A percentile compares a stretch with the other conserved stretches of the same genome.
phyloP scores from a whole-genome alignment of 208 protist species.

The Trypanosomatidae sp. region DNA sequence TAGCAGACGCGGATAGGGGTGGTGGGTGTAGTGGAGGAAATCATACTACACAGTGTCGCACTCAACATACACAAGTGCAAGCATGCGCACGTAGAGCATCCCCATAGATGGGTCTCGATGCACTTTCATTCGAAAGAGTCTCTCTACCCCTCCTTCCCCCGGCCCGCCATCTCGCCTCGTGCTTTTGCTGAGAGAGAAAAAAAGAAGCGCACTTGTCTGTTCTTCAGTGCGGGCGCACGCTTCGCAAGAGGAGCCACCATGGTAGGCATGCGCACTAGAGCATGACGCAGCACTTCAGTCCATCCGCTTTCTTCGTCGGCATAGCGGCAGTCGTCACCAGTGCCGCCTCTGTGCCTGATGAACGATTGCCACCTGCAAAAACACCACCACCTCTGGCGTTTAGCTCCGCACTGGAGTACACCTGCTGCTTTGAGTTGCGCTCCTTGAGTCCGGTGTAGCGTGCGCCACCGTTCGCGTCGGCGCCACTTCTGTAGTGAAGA shows the following conservation, averaged over 20 bases:
- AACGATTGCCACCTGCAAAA: background rate
- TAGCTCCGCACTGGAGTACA: background rate
- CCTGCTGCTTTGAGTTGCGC: background rate
- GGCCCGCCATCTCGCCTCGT: background rate
- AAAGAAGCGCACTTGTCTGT: background rate
- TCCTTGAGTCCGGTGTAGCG: too few relatives aligned
- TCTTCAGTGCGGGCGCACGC: background rate
- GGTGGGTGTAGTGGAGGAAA: background rate
- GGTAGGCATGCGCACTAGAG: background rate
- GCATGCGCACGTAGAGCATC: background rate
- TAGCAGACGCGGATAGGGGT: background rate
- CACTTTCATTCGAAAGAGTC: background rate
- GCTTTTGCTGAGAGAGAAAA: constrained; percentile 1
- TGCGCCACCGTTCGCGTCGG: background rate
- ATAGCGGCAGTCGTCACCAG: background rate
- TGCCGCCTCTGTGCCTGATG: background rate
- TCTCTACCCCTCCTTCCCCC: background rate
- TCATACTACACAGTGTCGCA: background rate
- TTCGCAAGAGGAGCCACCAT: background rate
- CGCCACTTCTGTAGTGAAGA: background rate
- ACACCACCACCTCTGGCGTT: too few relatives aligned
- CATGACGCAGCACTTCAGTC: constrained; percentile 23
- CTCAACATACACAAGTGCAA: background rate
- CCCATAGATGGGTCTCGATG: background rate
- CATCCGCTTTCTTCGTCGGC: background rate